These are phyloP conservation scores for Penicillium herquei DNA, from an alignment of 495 filamentous ascomycete species.

Conservation along the genomic window DNA sequence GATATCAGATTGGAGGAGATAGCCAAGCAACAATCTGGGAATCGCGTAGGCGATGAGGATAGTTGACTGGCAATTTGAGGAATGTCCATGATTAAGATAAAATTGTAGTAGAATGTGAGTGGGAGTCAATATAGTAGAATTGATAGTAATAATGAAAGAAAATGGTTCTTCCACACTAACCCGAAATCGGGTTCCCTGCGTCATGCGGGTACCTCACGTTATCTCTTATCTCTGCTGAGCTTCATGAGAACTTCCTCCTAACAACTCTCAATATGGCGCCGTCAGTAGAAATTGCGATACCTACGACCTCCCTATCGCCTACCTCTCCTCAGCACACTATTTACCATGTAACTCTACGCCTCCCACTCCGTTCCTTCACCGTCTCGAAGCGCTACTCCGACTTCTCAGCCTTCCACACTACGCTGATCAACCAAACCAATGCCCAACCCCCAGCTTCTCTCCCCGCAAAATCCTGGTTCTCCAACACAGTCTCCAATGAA, in stretches of 20 bases:
- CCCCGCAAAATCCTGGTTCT: slow-evolving; percentile 83
- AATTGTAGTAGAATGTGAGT: neutral
- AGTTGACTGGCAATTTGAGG: neutral
- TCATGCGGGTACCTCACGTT: slow-evolving; percentile 9
- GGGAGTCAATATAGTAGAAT: no score
- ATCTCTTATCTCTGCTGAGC: slow-evolving; percentile 1
- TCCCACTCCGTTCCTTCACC: slow-evolving; percentile 83
- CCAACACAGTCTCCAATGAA: slow-evolving; percentile 71
- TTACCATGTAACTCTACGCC: slow-evolving; percentile 87
- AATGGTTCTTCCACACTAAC: neutral
- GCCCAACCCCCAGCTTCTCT: slow-evolving; percentile 62
- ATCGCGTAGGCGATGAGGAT: slow-evolving; percentile 19
- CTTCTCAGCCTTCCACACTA: slow-evolving; percentile 73
- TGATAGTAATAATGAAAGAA: no score
- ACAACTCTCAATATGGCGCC: slow-evolving; percentile 59
- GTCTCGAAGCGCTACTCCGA: slow-evolving; percentile 94
- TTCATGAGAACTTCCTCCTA: slow-evolving; percentile 3
- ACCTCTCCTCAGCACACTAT: slow-evolving; percentile 75
- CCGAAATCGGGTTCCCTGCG: slow-evolving; percentile 3
- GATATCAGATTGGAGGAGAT: slow-evolving; percentile 44
- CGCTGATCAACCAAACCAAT: slow-evolving; percentile 63
- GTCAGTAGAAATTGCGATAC: slow-evolving; percentile 77
- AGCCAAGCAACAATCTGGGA: slow-evolving; percentile 48
- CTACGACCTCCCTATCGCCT: slow-evolving; percentile 62
- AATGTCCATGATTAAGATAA: neutral